phyloP scores from a whole-genome alignment of 495 filamentous ascomycete genomes.

The Pseudevernia furfuracea region DNA sequence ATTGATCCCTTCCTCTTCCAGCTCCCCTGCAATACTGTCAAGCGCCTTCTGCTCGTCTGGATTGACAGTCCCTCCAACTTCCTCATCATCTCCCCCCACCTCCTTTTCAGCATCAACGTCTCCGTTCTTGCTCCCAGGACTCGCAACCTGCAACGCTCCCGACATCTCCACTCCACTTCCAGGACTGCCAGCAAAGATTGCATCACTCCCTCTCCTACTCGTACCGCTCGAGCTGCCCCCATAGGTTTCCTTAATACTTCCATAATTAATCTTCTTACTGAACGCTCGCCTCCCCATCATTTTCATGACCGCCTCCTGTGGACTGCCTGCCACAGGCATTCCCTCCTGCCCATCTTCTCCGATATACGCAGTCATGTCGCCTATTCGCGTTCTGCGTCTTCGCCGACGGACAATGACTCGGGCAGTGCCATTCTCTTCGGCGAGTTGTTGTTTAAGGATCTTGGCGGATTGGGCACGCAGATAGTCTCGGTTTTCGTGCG shows the following conservation, averaged over 20 bases:
- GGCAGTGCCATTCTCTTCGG: conserved; percentile 38
- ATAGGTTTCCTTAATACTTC: conserved; percentile 45
- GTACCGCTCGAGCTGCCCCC: conserved; percentile 28
- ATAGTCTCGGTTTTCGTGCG: conserved; percentile 87
- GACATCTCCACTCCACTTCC: conserved; percentile 28
- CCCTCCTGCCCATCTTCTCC: conserved; percentile 34
- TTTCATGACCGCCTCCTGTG: conserved; percentile 65
- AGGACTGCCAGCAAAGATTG: conserved; percentile 33
- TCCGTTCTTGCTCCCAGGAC: conserved; percentile 21
- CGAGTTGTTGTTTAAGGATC: conserved; percentile 56
- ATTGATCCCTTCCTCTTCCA: conserved; percentile 14
- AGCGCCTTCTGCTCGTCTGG: conserved; percentile 22
- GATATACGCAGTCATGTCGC: conserved; percentile 45
- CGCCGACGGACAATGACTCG: conserved; percentile 30
- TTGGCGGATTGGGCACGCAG: conserved; percentile 75
- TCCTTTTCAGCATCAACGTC: conserved; percentile 23
- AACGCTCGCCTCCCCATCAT: conserved; percentile 65
- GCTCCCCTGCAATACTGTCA: conserved; percentile 24
- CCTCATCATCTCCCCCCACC: not conserved
- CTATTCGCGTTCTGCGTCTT: conserved; percentile 42
- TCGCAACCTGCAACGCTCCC: not conserved
- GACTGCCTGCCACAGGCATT: conserved; percentile 39
- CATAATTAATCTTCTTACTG: conserved; percentile 80
- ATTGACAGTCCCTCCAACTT: conserved; percentile 20
- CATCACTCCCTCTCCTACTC: conserved; percentile 38